phyloP scores from a whole-genome alignment of 345 rosid species.

The Eucalyptus curtisii region DNA sequence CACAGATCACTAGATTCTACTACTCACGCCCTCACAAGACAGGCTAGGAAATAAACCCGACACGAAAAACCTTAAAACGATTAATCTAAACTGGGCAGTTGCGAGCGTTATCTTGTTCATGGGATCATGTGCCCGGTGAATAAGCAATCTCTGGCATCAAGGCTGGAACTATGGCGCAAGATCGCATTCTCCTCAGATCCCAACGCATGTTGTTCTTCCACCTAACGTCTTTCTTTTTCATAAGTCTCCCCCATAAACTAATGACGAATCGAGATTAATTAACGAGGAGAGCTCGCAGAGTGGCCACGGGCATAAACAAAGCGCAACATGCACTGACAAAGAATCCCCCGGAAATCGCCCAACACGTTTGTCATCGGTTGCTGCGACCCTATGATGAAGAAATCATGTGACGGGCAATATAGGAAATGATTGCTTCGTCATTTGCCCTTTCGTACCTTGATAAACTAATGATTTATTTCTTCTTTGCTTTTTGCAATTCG shows the following conservation, averaged over 20 bases:
- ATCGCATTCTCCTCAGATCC: constrained; percentile 7
- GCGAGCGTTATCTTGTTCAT: neutral
- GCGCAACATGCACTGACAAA: neutral
- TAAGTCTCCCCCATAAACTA: neutral
- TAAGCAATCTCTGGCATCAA: constrained; percentile 2
- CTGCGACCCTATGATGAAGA: neutral
- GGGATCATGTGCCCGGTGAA: constrained; percentile 7
- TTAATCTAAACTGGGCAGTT: neutral
- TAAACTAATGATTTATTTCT: neutral
- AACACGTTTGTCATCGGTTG: neutral
- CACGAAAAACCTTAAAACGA: neutral
- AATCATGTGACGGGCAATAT: constrained; percentile 10
- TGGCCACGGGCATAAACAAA: constrained; percentile 11
- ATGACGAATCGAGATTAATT: neutral
- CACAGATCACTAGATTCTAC: neutral
- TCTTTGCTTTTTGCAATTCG: neutral
- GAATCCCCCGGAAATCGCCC: neutral
- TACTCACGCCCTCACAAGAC: neutral
- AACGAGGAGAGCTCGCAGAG: neutral
- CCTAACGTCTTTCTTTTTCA: neutral
- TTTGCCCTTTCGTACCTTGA: neutral
- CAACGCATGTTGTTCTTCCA: neutral
- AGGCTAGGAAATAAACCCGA: neutral
- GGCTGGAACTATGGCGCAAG: constrained; percentile 8
- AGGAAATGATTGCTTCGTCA: neutral